These are phyloP conservation scores for Lachnum nothofagi DNA, from an alignment of 2,329 filamentous ascomycete genomes.

Conservation along the genomic window DNA sequence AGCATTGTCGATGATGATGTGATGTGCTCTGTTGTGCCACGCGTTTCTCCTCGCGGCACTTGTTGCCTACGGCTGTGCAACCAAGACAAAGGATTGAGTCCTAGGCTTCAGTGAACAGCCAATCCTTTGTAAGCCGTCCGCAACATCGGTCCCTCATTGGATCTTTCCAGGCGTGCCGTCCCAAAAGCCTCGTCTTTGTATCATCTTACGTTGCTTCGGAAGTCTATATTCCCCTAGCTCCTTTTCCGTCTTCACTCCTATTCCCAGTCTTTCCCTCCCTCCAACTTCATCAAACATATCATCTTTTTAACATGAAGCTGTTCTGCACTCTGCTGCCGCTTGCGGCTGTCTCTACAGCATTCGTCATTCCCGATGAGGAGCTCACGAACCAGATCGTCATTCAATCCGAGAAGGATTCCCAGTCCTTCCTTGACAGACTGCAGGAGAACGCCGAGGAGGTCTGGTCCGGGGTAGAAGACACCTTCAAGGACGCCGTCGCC, in stretches of 20 bases:
- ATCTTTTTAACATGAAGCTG: constrained; percentile 31
- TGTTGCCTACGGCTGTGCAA: neutral
- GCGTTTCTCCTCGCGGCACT: neutral
- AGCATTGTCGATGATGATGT: constrained; percentile 16
- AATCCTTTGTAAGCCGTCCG: neutral
- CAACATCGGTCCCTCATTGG: neutral
- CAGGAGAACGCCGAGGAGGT: constrained; percentile 32
- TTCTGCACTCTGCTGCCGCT: constrained; percentile 43
- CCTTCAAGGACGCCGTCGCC: constrained; percentile 24
- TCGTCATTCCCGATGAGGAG: constrained; percentile 49
- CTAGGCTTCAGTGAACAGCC: neutral
- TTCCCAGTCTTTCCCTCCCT: constrained; percentile 1
- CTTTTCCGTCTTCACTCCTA: constrained; percentile 1
- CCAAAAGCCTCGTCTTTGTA: too few relatives aligned
- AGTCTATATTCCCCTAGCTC: constrained; percentile 5
- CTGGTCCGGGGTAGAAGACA: constrained; percentile 26
- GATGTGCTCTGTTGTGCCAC: constrained; percentile 6
- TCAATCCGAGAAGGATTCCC: constrained; percentile 32
- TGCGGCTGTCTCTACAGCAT: constrained; percentile 44
- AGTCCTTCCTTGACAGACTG: constrained; percentile 31
- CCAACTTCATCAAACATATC: constrained; percentile 2
- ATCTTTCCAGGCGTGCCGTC: too few relatives aligned
- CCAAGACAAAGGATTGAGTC: too few relatives aligned
- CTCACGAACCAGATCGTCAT: constrained; percentile 40
- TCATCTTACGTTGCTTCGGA: neutral